These are phyloP conservation scores for Gigaspora rosea DNA, from an alignment of 192 early-diverging fungal genomes.

Conservation along the genomic window DNA sequence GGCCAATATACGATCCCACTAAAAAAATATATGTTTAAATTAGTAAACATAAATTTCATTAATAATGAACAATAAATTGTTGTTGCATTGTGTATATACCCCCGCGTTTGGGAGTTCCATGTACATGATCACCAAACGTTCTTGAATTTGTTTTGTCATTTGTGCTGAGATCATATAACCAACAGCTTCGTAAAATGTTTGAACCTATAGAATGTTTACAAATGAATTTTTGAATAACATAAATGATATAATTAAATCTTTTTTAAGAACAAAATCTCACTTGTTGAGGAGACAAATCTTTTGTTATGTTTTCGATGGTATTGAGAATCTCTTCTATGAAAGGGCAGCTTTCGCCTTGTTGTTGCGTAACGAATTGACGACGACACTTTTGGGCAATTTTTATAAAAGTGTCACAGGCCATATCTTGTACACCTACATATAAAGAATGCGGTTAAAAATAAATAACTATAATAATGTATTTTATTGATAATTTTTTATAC, in stretches of 20 bases:
- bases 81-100: constrained; percentile 45
- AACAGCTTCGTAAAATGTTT: constrained; percentile 98
- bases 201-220: constrained; percentile 54
- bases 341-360: constrained; percentile 82
- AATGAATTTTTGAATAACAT: background rate
- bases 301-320: constrained; percentile 79
- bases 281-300: constrained; percentile 88
- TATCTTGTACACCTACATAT: constrained; percentile 92
- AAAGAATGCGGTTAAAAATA: too few relatives aligned
- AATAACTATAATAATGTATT: too few relatives aligned
- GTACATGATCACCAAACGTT: constrained; percentile 77
- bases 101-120: constrained; percentile 89
- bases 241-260: background rate
- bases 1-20: constrained; percentile 84
- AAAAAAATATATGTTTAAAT: background rate
- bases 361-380: constrained; percentile 93
- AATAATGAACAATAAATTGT: background rate
- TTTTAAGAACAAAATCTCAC: constrained; percentile 37
- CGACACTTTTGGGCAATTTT: constrained; percentile 98
- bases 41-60: background rate
- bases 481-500: too few relatives aligned
- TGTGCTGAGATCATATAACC: constrained; percentile 98
- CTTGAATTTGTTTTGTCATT: constrained; percentile 73
- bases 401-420: constrained; percentile 99
- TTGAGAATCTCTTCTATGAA: constrained; percentile 97